Percentiles rank a stretch among this genome's conserved stretches.
These are phyloP conservation scores for Acorus calamus DNA, from an alignment of 106 monocot genomes.

Conservation along the genomic window DNA sequence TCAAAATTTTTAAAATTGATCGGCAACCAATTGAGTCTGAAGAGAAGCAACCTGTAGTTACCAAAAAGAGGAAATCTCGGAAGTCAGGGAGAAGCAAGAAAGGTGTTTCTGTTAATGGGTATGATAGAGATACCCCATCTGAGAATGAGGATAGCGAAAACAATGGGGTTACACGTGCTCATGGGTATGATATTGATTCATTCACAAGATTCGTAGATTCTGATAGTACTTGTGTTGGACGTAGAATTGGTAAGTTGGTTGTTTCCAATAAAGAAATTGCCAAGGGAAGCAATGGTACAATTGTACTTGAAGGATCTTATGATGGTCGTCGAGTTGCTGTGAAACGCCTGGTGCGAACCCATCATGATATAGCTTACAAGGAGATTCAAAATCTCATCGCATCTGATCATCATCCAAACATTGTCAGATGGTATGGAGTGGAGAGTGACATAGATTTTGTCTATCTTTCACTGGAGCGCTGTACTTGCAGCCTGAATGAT, in stretches of 20 bases:
- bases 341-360: constrained; percentile 69
- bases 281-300: constrained; percentile 92
- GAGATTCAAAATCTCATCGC: constrained; percentile 87
- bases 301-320: constrained; percentile 81
- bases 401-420: constrained; percentile 88
- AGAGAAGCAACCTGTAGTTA: constrained; percentile 19
- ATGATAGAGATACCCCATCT: constrained; percentile 8
- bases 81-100: constrained; percentile 32
- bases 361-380: constrained; percentile 82
- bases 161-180: neutral
- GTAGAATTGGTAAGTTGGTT: constrained; percentile 66
- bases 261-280: constrained; percentile 81
- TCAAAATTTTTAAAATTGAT: constrained; percentile 1
- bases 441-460: constrained; percentile 91
- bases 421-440: constrained; percentile 86
- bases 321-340: constrained; percentile 81
- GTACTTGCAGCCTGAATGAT: constrained; percentile 71
- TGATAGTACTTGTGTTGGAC: constrained; percentile 29
- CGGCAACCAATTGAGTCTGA: constrained; percentile 21
- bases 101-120: constrained; percentile 6
- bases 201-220: constrained; percentile 7
- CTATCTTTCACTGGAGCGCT: constrained; percentile 86
- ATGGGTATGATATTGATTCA: constrained; percentile 11
- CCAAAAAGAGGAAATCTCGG: constrained; percentile 61
- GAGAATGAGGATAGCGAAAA: constrained; percentile 14